These are phyloP conservation scores for Parietaria judaica DNA, from an alignment of 306 rosid genomes.

Conservation along the genomic window DNA sequence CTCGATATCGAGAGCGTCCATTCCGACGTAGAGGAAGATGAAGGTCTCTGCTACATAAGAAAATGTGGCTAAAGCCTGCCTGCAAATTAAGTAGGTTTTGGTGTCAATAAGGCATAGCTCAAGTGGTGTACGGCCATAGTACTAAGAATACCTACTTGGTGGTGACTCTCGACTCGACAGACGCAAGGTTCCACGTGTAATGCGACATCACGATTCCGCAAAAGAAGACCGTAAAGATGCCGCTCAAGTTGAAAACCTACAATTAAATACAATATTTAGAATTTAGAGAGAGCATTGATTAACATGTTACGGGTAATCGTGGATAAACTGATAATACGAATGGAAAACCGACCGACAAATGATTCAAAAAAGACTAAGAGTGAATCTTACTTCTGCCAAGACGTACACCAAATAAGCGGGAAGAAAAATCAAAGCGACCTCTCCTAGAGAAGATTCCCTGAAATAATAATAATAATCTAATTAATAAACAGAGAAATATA, in stretches of 20 bases:
- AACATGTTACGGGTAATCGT: no score
- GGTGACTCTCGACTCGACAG: conserved; percentile 40
- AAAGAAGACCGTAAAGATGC: conserved; percentile 60
- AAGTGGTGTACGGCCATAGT: background rate
- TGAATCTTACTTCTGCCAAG: conserved; percentile 42
- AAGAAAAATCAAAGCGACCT: conserved; percentile 53
- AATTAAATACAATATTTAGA: no score
- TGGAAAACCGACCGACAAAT: no score
- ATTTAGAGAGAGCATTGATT: no score
- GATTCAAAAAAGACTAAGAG: no score
- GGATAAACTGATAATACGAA: no score
- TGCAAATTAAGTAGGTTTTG: conserved; percentile 9
- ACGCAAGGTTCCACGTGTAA: conserved; percentile 48
- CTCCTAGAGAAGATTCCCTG: conserved; percentile 59
- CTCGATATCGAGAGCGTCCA: conserved; percentile 66
- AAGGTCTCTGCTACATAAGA: conserved; percentile 47
- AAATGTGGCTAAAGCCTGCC: conserved; percentile 53
- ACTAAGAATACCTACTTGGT: conserved; percentile 32
- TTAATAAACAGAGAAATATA: no score
- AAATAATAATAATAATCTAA: background rate
- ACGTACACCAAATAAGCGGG: conserved; percentile 56
- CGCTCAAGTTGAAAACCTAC: conserved; percentile 19
- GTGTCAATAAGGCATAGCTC: no score
- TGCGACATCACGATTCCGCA: conserved; percentile 66
- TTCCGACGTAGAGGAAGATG: conserved; percentile 61